phyloP scores from a whole-genome alignment of 1,284 basidiomycete species.

The Erythrobasidium hasegawianum region DNA sequence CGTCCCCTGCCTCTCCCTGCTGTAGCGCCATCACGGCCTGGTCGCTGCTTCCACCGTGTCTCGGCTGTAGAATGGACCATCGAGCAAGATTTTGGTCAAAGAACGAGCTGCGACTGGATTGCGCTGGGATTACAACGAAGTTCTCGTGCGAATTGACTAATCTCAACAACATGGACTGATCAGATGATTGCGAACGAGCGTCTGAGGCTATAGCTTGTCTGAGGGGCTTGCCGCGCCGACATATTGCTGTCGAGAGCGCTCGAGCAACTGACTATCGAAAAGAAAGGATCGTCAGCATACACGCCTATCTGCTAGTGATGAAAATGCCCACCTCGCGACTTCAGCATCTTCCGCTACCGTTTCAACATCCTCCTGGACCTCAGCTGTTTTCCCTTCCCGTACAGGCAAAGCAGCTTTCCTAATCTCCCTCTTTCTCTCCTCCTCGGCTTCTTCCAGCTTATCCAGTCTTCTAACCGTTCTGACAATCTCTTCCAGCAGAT shows the following conservation, averaged over 20 bases:
- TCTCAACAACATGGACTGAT: too few relatives aligned
- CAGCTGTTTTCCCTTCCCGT: too few relatives aligned
- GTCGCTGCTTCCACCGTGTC: slow-evolving; percentile 7
- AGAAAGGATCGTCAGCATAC: not conserved
- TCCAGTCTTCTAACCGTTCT: slow-evolving; percentile 25
- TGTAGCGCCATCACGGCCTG: not conserved
- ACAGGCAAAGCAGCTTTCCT: slow-evolving; percentile 2
- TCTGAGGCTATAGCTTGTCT: too few relatives aligned
- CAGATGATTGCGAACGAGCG: too few relatives aligned
- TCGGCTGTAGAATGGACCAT: slow-evolving; percentile 33
- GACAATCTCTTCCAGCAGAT: slow-evolving; percentile 29
- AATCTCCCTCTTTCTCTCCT: slow-evolving; percentile 18
- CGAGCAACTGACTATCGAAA: not conserved
- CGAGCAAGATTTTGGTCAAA: not conserved
- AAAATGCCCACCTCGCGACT: too few relatives aligned
- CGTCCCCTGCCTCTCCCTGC: not conserved
- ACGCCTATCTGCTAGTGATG: too few relatives aligned
- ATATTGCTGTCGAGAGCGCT: not conserved
- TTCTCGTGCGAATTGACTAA: too few relatives aligned
- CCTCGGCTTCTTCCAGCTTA: slow-evolving; percentile 7
- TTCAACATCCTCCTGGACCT: too few relatives aligned
- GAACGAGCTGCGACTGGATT: not conserved
- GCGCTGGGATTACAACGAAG: too few relatives aligned
- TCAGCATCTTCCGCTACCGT: too few relatives aligned
- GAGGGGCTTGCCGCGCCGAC: not conserved